These are phyloP conservation scores for Theileria equi DNA, from an alignment of 169 alveolate genomes.

Conservation along the genomic window DNA sequence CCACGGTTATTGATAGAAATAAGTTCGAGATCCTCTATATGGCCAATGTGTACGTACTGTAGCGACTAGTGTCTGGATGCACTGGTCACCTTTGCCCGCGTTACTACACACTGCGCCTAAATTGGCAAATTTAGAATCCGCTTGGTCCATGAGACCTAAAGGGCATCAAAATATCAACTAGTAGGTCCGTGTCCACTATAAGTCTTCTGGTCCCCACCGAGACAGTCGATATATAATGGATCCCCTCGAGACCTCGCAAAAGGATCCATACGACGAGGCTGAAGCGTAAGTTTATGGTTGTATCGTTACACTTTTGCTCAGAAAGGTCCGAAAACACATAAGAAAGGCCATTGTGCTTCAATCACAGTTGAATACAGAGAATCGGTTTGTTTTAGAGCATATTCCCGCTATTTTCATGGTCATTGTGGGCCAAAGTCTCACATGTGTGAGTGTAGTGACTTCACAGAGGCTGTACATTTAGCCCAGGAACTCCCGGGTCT, in stretches of 20 bases:
- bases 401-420: background rate
- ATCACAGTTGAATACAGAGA: slow-evolving; percentile 48
- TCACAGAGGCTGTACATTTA: too few relatives aligned
- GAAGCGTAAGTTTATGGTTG: slow-evolving; percentile 31
- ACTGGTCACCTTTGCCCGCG: too few relatives aligned
- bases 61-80: too few relatives aligned
- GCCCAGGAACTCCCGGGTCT: too few relatives aligned
- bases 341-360: slow-evolving; percentile 54
- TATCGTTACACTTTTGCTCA: background rate
- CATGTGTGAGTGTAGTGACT: too few relatives aligned
- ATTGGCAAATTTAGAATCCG: too few relatives aligned
- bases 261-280: slow-evolving; percentile 64
- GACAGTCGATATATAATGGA: background rate
- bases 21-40: too few relatives aligned
- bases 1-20: too few relatives aligned
- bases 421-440: slow-evolving; percentile 8
- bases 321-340: slow-evolving; percentile 51
- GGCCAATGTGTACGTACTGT: too few relatives aligned
- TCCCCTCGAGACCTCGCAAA: slow-evolving; percentile 4
- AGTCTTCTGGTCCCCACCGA: background rate
- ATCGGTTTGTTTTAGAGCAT: background rate
- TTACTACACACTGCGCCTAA: too few relatives aligned
- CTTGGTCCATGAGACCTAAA: too few relatives aligned
- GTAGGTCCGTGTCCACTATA: background rate
- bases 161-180: background rate